Percentiles rank a stretch among this genome's conserved stretches.
phyloP scores from a whole-genome alignment of 2,329 filamentous ascomycete species.

The Phaeophleospora eucalypticola region DNA sequence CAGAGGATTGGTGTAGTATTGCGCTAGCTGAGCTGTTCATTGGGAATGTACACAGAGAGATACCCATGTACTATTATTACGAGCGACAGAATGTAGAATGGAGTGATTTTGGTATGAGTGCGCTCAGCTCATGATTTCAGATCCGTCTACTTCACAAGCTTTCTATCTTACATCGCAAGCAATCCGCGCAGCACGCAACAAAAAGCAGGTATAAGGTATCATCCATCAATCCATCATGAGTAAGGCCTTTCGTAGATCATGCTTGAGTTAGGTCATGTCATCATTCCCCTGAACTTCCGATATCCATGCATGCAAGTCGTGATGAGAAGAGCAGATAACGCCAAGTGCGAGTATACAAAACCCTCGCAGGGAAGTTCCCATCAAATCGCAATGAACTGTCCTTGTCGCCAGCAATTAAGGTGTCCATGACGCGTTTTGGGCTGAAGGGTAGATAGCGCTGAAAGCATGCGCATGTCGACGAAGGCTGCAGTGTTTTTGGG shows the following conservation, averaged over 20 bases:
- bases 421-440: too few relatives aligned
- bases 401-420: neutral
- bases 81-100: neutral
- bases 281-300: too few relatives aligned
- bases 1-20: conserved; percentile 17
- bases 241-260: neutral
- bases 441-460: neutral
- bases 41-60: too few relatives aligned
- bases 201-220: neutral
- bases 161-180: neutral
- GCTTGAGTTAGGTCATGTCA: neutral
- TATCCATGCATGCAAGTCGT: neutral
- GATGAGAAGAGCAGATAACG: too few relatives aligned
- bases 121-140: neutral
- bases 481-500: neutral
- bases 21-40: too few relatives aligned
- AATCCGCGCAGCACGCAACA: neutral
- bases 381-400: neutral
- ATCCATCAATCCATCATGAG: neutral
- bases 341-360: too few relatives aligned
- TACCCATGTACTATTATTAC: conserved; percentile 2
- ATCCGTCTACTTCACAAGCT: neutral
- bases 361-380: too few relatives aligned
- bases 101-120: neutral
- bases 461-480: neutral